Conservation (phyloP, 768 basidiomycete genomes). For the Rhodotorula kratochvilovae region DNA sequence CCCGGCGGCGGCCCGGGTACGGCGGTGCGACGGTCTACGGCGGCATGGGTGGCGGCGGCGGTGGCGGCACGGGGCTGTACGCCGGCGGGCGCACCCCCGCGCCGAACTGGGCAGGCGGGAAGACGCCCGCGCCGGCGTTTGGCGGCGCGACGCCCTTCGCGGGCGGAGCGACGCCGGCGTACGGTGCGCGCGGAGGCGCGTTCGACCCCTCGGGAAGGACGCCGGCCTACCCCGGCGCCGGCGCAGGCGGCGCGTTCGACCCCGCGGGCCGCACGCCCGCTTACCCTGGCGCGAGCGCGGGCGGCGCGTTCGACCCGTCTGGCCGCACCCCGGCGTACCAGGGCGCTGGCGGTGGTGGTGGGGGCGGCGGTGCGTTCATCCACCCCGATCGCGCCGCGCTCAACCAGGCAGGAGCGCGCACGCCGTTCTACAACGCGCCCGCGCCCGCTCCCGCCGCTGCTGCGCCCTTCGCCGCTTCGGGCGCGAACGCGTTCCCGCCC, state of each 20-base stretch:
- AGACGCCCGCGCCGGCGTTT: conserved; percentile 30
- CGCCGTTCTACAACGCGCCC: conserved; percentile 24
- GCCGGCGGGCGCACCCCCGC: conserved; percentile 42
- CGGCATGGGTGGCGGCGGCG: conserved; percentile 17
- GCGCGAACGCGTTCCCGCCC: conserved; percentile 12
- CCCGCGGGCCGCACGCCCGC: not conserved
- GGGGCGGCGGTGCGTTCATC: conserved; percentile 5
- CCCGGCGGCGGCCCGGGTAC: not conserved
- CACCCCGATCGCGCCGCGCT: not conserved
- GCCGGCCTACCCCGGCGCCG: not conserved
- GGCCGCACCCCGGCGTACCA: conserved; percentile 44
- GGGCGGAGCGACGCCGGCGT: conserved; percentile 8
- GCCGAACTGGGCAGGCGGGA: conserved; percentile 28
- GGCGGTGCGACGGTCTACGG: conserved; percentile 1
- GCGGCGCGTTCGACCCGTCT: conserved; percentile 11
- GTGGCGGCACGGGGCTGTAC: not conserved
- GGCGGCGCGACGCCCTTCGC: conserved; percentile 26
- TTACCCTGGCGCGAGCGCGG: not conserved
- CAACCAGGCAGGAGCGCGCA: not conserved
- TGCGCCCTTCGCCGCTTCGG: not conserved
- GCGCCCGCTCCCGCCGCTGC: too few species aligned
- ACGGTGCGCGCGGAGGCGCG: not conserved
- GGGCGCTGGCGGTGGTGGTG: conserved; percentile 33
- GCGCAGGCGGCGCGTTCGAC: conserved; percentile 7
- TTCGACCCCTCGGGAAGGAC: conserved; percentile 2